phyloP scores from a whole-genome alignment of 257 asterid genomes.

The Solanum megistacrolobum region DNA sequence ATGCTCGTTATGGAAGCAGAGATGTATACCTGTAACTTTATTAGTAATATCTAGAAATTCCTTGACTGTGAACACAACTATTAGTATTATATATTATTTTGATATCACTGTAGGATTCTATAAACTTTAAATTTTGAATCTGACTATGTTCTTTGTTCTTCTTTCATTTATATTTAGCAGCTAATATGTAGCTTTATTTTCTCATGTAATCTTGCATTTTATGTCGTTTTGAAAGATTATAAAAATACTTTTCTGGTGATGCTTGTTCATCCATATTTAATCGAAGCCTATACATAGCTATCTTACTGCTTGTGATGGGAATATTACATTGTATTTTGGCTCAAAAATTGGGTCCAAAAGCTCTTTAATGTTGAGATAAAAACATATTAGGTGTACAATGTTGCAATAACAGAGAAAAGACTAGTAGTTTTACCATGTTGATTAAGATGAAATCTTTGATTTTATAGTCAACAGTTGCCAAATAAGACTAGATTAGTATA shows the following conservation, averaged over 20 bases:
- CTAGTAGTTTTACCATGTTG: background rate
- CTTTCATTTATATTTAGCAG: background rate
- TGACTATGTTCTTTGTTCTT: background rate
- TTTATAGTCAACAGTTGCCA: background rate
- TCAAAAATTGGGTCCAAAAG: background rate
- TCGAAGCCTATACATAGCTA: background rate
- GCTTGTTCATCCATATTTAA: background rate
- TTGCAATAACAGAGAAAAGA: background rate
- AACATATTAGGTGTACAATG: background rate
- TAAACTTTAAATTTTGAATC: background rate
- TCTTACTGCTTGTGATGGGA: background rate
- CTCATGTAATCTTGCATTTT: background rate
- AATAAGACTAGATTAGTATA: background rate
- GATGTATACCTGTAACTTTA: background rate
- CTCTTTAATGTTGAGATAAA: background rate
- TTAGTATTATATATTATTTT: background rate
- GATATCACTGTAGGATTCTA: background rate
- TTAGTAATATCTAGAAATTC: background rate
- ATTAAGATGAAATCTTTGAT: background rate
- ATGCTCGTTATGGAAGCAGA: background rate
- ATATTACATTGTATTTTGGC: background rate
- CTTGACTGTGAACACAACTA: background rate
- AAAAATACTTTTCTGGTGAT: background rate
- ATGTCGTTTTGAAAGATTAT: background rate
- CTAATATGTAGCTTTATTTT: background rate